Evolutionary conservation across 129 eudicot genomes (phyloP).

Genomic region (Pulicaria dysenterica): DNA sequence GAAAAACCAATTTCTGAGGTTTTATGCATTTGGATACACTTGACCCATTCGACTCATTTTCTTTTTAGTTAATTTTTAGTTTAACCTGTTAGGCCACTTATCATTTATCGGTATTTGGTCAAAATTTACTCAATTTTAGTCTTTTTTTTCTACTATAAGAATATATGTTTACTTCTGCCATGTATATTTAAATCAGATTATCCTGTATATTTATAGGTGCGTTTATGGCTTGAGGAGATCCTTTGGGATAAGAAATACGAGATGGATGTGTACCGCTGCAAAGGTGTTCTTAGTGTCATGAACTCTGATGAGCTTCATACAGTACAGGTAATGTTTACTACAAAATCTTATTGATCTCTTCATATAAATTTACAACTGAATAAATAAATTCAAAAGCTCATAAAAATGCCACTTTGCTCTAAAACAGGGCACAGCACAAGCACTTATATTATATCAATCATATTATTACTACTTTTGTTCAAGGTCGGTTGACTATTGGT

Average conservation of each 20-base stretch:
- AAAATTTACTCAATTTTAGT: neutral
- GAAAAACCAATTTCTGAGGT: neutral
- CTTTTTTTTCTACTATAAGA: neutral
- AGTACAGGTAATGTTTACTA: conserved; percentile 57
- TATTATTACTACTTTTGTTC: neutral
- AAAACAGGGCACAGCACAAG: neutral
- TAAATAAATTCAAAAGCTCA: neutral
- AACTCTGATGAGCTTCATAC: conserved; percentile 86
- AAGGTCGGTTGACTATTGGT: neutral
- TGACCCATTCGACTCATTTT: neutral
- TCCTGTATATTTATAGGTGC: conserved; percentile 43
- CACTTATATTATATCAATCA: neutral
- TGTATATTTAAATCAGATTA: conserved; percentile 1
- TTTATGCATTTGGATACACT: neutral
- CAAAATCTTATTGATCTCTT: neutral
- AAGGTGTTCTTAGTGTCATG: conserved; percentile 72
- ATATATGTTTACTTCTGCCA: neutral
- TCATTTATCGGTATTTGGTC: neutral
- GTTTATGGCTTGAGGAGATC: conserved; percentile 88
- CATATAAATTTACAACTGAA: neutral
- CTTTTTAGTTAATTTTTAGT: neutral
- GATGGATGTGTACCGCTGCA: conserved; percentile 95
- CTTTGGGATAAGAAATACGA: conserved; percentile 89
- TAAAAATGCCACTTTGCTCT: neutral
- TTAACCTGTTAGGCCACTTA: neutral